Conservation (phyloP, 345 rosid genomes). For the Turnera subulata region DNA sequence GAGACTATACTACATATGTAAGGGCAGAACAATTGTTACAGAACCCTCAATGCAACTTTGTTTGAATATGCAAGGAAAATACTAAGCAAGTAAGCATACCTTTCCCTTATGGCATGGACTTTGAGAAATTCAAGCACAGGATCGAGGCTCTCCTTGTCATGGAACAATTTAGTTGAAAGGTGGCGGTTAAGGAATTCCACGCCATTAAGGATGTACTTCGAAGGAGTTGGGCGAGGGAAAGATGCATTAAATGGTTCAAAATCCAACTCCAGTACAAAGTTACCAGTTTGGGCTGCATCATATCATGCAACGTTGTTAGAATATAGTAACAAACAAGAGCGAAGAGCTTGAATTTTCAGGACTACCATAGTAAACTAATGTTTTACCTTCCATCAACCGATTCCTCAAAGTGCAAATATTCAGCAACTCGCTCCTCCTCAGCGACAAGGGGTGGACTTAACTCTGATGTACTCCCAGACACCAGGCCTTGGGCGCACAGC, state of each 20-base stretch:
- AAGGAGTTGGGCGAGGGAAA: constrained; percentile 75
- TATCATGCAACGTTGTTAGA: too few relatives aligned
- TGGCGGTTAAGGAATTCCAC: constrained; percentile 92
- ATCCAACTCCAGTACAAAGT: constrained; percentile 68
- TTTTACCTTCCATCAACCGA: constrained; percentile 79
- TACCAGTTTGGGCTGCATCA: constrained; percentile 49
- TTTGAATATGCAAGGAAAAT: too few relatives aligned
- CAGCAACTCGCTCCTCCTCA: constrained; percentile 67
- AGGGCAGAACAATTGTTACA: too few relatives aligned
- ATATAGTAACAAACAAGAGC: neutral
- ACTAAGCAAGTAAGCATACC: constrained; percentile 40
- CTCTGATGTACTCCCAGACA: constrained; percentile 34
- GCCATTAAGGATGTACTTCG: constrained; percentile 76
- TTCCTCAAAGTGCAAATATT: constrained; percentile 82
- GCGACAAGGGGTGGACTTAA: constrained; percentile 51
- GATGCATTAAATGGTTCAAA: constrained; percentile 84
- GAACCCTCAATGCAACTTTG: too few relatives aligned
- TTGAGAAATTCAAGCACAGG: constrained; percentile 74
- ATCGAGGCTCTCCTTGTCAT: constrained; percentile 81
- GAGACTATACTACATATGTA: too few relatives aligned
- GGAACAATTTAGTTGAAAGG: constrained; percentile 80
- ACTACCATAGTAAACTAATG: neutral
- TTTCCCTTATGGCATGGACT: constrained; percentile 63
- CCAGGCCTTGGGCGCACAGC: constrained; percentile 38
- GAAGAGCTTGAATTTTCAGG: neutral